These are phyloP conservation scores for Punctularia strigosozonata DNA, from an alignment of 768 basidiomycete species.

Conservation along the genomic window DNA sequence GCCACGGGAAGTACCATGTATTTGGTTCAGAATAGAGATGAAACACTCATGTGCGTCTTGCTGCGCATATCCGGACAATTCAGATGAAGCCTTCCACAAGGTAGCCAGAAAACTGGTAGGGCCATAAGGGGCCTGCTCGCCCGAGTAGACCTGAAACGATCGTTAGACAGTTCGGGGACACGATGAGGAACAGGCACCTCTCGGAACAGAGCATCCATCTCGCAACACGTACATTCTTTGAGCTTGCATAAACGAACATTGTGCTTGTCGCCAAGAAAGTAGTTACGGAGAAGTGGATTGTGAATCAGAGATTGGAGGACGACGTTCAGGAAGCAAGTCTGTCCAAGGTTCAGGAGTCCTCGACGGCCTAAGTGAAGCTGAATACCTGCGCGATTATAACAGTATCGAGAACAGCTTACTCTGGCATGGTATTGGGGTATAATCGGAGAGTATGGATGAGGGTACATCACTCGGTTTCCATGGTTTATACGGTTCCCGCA, in stretches of 20 bases:
- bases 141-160: conserved; percentile 26
- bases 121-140: conserved; percentile 52
- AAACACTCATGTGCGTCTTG: conserved; percentile 92
- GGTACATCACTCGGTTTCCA: conserved; percentile 38
- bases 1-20: conserved; percentile 68
- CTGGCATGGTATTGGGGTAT: conserved; percentile 56
- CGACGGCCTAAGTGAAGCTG: conserved; percentile 43
- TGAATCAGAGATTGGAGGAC: conserved; percentile 82
- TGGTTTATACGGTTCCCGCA: conserved; percentile 33
- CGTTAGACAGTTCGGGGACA: conserved; percentile 3
- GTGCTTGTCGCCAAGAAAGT: conserved; percentile 87
- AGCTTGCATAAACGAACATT: conserved; percentile 58
- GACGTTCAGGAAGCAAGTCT: conserved; percentile 91
- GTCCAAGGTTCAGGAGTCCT: conserved; percentile 78
- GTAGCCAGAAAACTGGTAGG: conserved; percentile 76
- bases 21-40: conserved; percentile 74
- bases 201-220: conserved; percentile 80
- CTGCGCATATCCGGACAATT: conserved; percentile 86
- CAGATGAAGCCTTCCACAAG: conserved; percentile 70
- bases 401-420: conserved; percentile 25
- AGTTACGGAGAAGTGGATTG: conserved; percentile 82
- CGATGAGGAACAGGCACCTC: conserved; percentile 33
- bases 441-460: conserved; percentile 31
- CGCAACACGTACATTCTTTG: conserved; percentile 78
- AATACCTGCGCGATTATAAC: conserved; percentile 1